phyloP scores from a whole-genome alignment of 306 rosid genomes.

The Cucurbita argyrosperma region DNA sequence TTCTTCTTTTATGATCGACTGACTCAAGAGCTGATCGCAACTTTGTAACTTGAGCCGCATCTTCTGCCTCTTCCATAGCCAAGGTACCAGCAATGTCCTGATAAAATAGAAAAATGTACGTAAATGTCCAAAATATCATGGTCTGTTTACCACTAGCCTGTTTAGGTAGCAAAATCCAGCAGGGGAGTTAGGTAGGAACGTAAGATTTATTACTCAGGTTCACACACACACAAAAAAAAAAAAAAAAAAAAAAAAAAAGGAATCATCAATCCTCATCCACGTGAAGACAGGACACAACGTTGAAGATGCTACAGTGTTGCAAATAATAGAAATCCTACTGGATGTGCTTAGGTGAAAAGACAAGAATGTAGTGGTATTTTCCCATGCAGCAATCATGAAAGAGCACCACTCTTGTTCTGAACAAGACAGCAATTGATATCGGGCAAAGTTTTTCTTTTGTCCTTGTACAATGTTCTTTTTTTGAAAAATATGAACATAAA shows the following conservation, averaged over 20 bases:
- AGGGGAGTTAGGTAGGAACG: background rate
- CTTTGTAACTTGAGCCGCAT: constrained; percentile 74
- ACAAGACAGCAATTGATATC: background rate
- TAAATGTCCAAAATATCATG: background rate
- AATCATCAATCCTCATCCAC: background rate
- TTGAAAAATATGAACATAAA: background rate
- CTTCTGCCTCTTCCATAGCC: constrained; percentile 87
- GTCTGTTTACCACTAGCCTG: background rate
- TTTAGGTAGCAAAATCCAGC: background rate
- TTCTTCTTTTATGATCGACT: constrained; percentile 95
- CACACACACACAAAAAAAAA: background rate
- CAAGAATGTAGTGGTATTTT: background rate
- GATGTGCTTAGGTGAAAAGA: background rate
- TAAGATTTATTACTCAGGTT: background rate
- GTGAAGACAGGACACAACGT: background rate
- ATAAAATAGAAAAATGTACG: constrained; percentile 12
- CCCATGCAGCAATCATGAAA: background rate
- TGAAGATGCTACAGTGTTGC: background rate
- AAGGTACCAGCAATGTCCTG: constrained; percentile 99
- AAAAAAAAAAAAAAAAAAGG: no score
- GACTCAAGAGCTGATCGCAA: constrained; percentile 94
- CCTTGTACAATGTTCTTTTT: background rate
- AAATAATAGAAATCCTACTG: background rate
- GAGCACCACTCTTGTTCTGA: background rate
- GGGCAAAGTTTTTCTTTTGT: background rate